Evolutionary conservation across 805 yeast species (phyloP).

Genomic region (Candida nanaspora): DNA sequence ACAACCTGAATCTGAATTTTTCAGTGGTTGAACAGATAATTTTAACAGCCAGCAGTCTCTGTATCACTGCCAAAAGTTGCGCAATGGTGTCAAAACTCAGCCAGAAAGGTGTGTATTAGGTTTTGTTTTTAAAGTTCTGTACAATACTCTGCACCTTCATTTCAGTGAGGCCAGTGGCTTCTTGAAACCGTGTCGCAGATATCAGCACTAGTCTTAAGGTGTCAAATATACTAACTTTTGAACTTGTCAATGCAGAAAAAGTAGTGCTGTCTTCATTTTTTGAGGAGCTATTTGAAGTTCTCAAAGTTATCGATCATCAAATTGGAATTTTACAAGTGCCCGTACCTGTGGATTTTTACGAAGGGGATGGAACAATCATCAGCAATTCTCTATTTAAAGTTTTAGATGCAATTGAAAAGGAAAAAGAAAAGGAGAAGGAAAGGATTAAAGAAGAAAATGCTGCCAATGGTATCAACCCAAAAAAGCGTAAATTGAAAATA

Average conservation of each 20-base stretch:
- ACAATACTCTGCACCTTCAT: neutral
- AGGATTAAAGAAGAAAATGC: constrained; percentile 1
- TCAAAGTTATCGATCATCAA: constrained; percentile 14
- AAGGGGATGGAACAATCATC: constrained; percentile 35
- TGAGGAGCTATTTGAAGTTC: constrained; percentile 15
- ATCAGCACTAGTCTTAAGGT: no score
- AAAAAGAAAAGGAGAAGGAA: constrained; percentile 4
- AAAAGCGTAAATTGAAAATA: neutral
- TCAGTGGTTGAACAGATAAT: no score
- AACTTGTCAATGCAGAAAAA: neutral
- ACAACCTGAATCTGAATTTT: no score
- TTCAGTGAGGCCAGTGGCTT: neutral
- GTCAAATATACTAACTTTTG: no score
- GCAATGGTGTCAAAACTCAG: neutral
- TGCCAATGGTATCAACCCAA: neutral
- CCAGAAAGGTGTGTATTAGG: neutral
- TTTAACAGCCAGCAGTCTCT: no score
- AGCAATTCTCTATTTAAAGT: constrained; percentile 33
- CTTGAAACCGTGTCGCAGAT: no score
- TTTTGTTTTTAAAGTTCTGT: neutral
- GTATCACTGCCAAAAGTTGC: no score
- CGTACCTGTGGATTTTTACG: constrained; percentile 41
- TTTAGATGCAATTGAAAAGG: constrained; percentile 24
- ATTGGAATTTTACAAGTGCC: constrained; percentile 8
- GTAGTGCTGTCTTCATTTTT: constrained; percentile 7